Percentiles rank a stretch among this genome's conserved stretches.
Evolutionary conservation across 345 rosid genomes (phyloP).

Genomic region (Rubroshorea leprosula): DNA sequence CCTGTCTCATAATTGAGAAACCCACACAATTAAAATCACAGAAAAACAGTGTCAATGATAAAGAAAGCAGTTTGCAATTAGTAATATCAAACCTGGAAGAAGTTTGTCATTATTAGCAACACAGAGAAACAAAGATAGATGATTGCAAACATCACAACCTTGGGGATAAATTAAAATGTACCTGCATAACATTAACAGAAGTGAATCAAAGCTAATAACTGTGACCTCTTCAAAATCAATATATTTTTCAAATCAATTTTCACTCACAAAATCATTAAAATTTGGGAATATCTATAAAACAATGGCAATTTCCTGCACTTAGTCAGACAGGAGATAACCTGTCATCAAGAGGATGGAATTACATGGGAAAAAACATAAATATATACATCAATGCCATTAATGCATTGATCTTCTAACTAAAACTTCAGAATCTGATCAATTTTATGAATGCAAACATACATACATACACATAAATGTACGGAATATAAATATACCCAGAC

Average conservation of each 20-base stretch:
- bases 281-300: too few species aligned
- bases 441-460: too few species aligned
- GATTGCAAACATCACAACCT: conserved; percentile 87
- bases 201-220: conserved; percentile 13
- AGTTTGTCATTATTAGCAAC: conserved; percentile 90
- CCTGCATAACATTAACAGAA: conserved; percentile 40
- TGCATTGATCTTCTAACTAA: too few species aligned
- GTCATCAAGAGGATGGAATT: too few species aligned
- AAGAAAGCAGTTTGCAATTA: conserved; percentile 1
- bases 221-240: not conserved
- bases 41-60: not conserved
- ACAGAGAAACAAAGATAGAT: conserved; percentile 87
- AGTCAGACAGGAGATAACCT: too few species aligned
- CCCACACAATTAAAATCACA: conserved; percentile 4
- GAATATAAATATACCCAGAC: not conserved
- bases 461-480: too few species aligned
- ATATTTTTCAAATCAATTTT: too few species aligned
- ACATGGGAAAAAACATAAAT: too few species aligned
- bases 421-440: too few species aligned
- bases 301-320: too few species aligned
- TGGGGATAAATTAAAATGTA: conserved; percentile 85
- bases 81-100: conserved; percentile 66
- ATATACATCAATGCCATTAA: too few species aligned
- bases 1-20: conserved; percentile 40
- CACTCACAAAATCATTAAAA: too few species aligned